Evolutionary conservation across 176 grass and related monocot genomes (phyloP), one percentile per base, ranked within the genome.

Genomic region (Musa beccarii): DNA sequence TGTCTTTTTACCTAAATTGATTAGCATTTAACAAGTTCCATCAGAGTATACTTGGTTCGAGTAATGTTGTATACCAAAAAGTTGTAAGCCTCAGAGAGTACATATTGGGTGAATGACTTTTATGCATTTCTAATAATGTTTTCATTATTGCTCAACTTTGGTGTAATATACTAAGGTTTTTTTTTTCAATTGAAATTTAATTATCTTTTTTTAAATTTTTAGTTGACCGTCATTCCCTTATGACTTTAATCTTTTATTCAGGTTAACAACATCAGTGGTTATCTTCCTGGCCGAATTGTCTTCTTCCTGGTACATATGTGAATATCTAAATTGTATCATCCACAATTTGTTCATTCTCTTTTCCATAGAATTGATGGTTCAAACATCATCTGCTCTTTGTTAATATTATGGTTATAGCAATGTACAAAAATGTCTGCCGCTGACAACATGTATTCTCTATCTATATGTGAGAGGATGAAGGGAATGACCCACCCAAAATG

Each of bases 181-280:
- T 69, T 20, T 24, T 29, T 67, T 12, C 34, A 25, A 15, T 29
- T 16, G 34, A 43, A 43, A 16, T n/a, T 21, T 19, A 51, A 22
- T 52, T 15, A 22, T 8, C 10, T 17, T 28, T 24, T 24, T 69
- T 51, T 9, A 69, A 12, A 12, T 17, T 22, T 49, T 6, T 43
- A 2, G 23, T 9, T 11, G n/a, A 24, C 2, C 62, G 10, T 29
- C 49, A 13, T 73, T 73, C 14, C 24, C 22, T 17, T 13, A 17
- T 72, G 10, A 8, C 25, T 70, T n/a, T 0, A 61, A 19, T 53
- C 53, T 53, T 81, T 76, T 62, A 80, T 87, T 78, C 89, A 98
- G 90, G 84, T 98, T 26, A 98, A 98, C 63, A 83, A 93, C 79
- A 98, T 98, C 83, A 89, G 94, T 65, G 94, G 94, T 83, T 98